These are phyloP conservation scores for Zygoascus hellenicus DNA, from an alignment of 1,139 yeast genomes.

Conservation along the genomic window DNA sequence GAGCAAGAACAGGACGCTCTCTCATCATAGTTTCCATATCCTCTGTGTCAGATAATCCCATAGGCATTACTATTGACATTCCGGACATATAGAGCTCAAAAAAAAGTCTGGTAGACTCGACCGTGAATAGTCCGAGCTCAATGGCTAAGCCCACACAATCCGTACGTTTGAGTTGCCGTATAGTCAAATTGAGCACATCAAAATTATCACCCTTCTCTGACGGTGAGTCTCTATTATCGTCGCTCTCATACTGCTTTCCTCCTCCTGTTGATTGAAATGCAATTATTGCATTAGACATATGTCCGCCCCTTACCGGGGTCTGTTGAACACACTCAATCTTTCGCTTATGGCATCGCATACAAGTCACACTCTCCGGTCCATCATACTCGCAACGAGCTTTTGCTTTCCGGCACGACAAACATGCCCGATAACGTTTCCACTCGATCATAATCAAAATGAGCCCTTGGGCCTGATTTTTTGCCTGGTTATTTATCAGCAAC, in stretches of 20 bases:
- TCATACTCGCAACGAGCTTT: conserved; percentile 53
- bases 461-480: too few relatives aligned
- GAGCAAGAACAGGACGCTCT: conserved; percentile 41
- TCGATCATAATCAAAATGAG: conserved; percentile 1
- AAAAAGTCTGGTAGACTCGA: conserved; percentile 4
- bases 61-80: conserved; percentile 4
- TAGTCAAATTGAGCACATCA: neutral
- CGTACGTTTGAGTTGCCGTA: neutral
- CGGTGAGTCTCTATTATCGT: neutral
- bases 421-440: conserved; percentile 36
- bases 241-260: neutral
- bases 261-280: conserved; percentile 2
- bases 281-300: neutral
- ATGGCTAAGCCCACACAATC: conserved; percentile 11
- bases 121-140: conserved; percentile 9
- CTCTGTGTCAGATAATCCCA: conserved; percentile 4
- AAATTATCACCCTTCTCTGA: neutral
- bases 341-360: conserved; percentile 44
- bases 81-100: conserved; percentile 7
- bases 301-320: conserved; percentile 5
- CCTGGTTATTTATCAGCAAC: too few relatives aligned
- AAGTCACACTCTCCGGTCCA: conserved; percentile 41
- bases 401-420: conserved; percentile 52
- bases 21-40: conserved; percentile 39
- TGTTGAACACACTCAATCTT: conserved; percentile 36